Evolutionary conservation across 1,284 basidiomycete species (phyloP), one percentile per base, ranked within the genome.

Genomic region (Puccinia coronata): DNA sequence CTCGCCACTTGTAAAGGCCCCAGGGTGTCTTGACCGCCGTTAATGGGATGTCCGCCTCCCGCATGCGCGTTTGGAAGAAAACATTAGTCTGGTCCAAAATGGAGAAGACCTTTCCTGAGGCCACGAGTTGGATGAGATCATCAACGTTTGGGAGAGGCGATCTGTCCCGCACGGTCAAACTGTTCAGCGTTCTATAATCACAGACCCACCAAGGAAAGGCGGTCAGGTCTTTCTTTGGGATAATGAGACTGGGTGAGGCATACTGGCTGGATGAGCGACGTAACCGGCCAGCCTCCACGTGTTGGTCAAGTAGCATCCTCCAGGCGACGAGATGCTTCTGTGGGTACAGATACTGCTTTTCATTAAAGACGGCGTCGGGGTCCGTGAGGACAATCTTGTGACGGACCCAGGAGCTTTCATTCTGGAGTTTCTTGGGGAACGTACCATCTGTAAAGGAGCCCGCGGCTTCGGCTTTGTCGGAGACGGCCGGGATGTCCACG

Each of bases 1-100:
- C 87, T 0, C 83, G 14, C 87, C 87, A 88, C 76, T 88, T 86
- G 63, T 86, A 88, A 0, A 87, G 82, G 0, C 88, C 87, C 34
- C 86, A 85, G 0, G 87, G 87, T 0, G 87, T 88, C 2, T 76
- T 82, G 0, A 89, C 86, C 0, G 87, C 88, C 0, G 88, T 88
- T n/a, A 85, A 84, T 12, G 84, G 81, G 0, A 88, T 84, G 71
- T 87, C 83, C 34, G 88, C 86, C 0, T 86, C 86, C 70, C 87
- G 85, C 9, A 88, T 83, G 0, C 83, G 75, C 0, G 86, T 88
- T 76, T 88, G 88, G 82, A 87, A 88, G 82, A 88, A 88, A 0
- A 85, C 84, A 76, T 88, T 87, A 0, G 87, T 88, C 86, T 88
- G 88, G 79, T 89, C 87, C 0, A 88, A 83, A 47, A 85, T 87